These are phyloP conservation scores for Mycena vulgaris DNA, from an alignment of 768 basidiomycete genomes.

Conservation along the genomic window DNA sequence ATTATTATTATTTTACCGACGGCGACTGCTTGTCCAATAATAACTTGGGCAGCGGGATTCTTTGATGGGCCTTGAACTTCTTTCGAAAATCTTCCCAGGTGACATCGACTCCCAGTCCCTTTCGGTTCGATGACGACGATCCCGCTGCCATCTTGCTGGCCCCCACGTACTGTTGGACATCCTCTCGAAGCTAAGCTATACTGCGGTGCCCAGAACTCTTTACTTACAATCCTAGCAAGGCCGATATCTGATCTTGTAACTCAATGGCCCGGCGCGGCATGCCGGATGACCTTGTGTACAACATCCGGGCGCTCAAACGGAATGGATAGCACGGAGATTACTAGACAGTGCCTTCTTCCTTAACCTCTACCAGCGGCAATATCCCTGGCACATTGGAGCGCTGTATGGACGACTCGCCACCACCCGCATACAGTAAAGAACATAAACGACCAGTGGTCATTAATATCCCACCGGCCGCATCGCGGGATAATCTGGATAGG, in stretches of 20 bases:
- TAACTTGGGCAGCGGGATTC: too few relatives aligned
- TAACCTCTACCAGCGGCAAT: neutral
- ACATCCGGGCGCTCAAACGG: conserved; percentile 19
- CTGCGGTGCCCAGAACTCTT: too few relatives aligned
- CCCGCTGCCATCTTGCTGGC: too few relatives aligned
- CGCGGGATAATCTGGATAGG: conserved; percentile 12
- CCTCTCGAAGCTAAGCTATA: too few relatives aligned
- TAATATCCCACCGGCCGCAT: neutral
- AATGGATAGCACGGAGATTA: conserved; percentile 3
- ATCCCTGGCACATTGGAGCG: neutral
- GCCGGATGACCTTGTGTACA: conserved; percentile 13
- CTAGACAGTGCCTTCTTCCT: conserved; percentile 13
- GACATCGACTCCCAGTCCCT: too few relatives aligned
- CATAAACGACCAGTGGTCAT: conserved; percentile 14
- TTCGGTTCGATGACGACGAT: too few relatives aligned
- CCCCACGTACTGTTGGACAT: too few relatives aligned
- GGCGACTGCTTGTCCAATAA: too few relatives aligned
- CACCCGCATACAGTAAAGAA: conserved; percentile 35
- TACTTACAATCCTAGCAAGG: neutral
- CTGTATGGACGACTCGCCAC: conserved; percentile 35
- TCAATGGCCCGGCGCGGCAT: neutral
- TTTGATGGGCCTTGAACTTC: too few relatives aligned
- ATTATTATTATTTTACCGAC: too few relatives aligned
- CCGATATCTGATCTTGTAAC: neutral
- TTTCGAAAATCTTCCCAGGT: too few relatives aligned